Percentiles rank a stretch among this genome's conserved stretches.
Conservation (phyloP, 768 basidiomycete genomes). For the Calocybe cyanea region DNA sequence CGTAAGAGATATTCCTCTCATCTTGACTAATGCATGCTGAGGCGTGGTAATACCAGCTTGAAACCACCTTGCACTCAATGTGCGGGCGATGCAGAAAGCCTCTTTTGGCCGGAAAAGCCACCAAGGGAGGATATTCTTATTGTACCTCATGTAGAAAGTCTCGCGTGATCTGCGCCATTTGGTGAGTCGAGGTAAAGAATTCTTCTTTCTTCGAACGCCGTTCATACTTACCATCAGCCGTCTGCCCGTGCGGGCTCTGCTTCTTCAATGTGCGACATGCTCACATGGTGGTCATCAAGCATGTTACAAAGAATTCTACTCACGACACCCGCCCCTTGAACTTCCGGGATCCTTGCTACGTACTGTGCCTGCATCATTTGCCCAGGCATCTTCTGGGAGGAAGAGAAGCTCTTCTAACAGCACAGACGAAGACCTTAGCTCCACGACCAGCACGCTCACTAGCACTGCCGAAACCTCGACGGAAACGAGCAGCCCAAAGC, state of each 20-base stretch:
- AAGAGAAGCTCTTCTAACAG: slow-evolving; percentile 14
- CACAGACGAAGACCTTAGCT: slow-evolving; percentile 24
- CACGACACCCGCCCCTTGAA: slow-evolving; percentile 52
- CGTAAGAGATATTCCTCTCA: slow-evolving; percentile 33
- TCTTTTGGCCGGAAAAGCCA: slow-evolving; percentile 29
- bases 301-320: slow-evolving; percentile 71
- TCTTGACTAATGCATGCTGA: neutral
- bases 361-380: slow-evolving; percentile 8
- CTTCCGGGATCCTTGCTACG: slow-evolving; percentile 28
- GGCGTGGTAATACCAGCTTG: slow-evolving; percentile 40
- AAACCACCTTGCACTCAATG: slow-evolving; percentile 66
- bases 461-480: slow-evolving; percentile 17
- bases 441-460: slow-evolving; percentile 14
- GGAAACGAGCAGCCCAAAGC: slow-evolving; percentile 17
- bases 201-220: neutral
- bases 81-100: slow-evolving; percentile 72
- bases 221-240: slow-evolving; percentile 41
- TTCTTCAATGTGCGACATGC: slow-evolving; percentile 76
- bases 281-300: slow-evolving; percentile 78
- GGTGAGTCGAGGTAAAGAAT: slow-evolving; percentile 39
- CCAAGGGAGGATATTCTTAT: slow-evolving; percentile 45
- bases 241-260: slow-evolving; percentile 65
- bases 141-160: slow-evolving; percentile 54
- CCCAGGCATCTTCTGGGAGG: slow-evolving; percentile 13
- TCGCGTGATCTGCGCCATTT: slow-evolving; percentile 61